Conservation (phyloP, 331 rosid genomes). For the Quercus phellos region DNA sequence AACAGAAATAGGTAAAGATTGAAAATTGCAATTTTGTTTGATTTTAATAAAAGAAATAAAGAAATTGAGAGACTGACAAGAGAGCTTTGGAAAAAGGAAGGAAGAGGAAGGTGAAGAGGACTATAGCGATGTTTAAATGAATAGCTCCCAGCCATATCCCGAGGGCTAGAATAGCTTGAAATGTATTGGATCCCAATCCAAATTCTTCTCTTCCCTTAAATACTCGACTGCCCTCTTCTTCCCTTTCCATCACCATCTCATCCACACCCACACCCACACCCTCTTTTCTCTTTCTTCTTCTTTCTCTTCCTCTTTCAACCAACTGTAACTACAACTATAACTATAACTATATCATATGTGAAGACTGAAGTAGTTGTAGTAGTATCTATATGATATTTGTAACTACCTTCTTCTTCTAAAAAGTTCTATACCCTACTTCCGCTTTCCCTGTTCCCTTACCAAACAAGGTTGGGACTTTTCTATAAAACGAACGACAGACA, state of each 20-base stretch:
- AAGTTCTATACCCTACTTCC: too few species aligned
- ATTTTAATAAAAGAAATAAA: too few species aligned
- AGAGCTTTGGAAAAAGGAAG: slow-evolving; percentile 65
- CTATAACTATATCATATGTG: too few species aligned
- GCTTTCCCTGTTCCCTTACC: too few species aligned
- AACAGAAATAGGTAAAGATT: not conserved
- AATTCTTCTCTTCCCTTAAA: slow-evolving; percentile 37
- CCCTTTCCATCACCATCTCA: not conserved
- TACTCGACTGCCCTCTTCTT: slow-evolving; percentile 12
- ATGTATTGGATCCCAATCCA: slow-evolving; percentile 21
- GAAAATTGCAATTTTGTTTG: not conserved
- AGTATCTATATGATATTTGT: too few species aligned
- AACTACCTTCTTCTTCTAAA: too few species aligned
- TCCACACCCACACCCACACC: not conserved
- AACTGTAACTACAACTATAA: too few species aligned
- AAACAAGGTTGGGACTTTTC: too few species aligned
- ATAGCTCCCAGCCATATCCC: slow-evolving; percentile 67
- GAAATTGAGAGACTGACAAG: slow-evolving; percentile 30
- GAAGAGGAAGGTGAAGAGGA: slow-evolving; percentile 48
- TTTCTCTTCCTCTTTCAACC: too few species aligned
- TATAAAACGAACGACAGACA: too few species aligned
- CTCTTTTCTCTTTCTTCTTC: too few species aligned
- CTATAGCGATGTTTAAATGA: slow-evolving; percentile 48
- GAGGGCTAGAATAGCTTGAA: slow-evolving; percentile 41
- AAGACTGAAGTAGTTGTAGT: too few species aligned